Conservation (phyloP, 2,329 filamentous ascomycete genomes). For the Parastagonospora avenae region DNA sequence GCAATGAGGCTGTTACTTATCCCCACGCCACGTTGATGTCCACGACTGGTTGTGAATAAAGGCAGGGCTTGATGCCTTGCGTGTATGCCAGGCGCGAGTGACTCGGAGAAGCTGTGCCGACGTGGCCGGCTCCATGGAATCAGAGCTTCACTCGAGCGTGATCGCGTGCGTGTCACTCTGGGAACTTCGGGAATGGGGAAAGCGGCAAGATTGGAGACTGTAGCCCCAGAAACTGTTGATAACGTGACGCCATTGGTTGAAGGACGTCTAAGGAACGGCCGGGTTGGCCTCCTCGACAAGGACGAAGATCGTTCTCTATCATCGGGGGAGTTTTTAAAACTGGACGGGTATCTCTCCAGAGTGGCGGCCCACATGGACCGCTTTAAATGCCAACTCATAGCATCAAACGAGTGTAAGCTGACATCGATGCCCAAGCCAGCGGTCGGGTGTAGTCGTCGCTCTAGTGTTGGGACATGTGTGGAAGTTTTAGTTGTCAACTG, state of each 20-base stretch:
- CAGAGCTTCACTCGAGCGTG: conserved; percentile 4
- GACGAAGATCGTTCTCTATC: conserved; percentile 4
- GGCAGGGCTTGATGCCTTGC: conserved; percentile 1
- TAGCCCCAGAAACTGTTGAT: background rate
- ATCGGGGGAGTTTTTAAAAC: background rate
- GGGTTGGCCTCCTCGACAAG: conserved; percentile 3
- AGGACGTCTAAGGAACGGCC: conserved; percentile 3
- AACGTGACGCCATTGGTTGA: conserved; percentile 3
- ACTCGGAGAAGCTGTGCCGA: conserved; percentile 5
- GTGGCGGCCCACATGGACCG: conserved; percentile 4
- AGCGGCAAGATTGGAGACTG: conserved; percentile 1
- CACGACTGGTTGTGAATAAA: conserved; percentile 2
- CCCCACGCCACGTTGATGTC: conserved; percentile 1
- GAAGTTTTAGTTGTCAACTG: conserved; percentile 1
- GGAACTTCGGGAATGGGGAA: conserved; percentile 1
- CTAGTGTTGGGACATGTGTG: conserved; percentile 1
- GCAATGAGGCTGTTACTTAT: conserved; percentile 1
- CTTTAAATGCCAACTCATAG: conserved; percentile 7
- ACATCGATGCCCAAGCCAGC: conserved; percentile 1
- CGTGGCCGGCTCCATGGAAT: conserved; percentile 6
- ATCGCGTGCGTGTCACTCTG: conserved; percentile 3
- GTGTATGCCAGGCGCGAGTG: background rate
- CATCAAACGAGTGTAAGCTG: conserved; percentile 1
- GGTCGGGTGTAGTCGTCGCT: background rate
- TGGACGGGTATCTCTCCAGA: conserved; percentile 2